A percentile compares a stretch with the other conserved stretches of the same genome.
Evolutionary conservation across 352 stramenopile species (phyloP).

Genomic region (Phytophthora colocasiae): DNA sequence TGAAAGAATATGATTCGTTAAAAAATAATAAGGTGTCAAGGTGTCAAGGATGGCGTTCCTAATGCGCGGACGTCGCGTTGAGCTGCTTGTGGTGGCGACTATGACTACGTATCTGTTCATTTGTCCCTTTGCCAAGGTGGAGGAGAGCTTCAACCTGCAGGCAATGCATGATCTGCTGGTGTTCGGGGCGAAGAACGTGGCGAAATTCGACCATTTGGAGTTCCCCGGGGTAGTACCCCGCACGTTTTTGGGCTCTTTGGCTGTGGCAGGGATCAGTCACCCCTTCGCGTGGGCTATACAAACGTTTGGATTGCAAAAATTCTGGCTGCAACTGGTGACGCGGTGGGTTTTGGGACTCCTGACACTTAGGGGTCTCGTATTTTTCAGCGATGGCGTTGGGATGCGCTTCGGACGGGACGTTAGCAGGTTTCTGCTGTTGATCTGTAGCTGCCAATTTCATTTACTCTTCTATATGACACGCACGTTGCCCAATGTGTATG

Average conservation of each 20-base stretch:
- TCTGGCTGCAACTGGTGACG: conserved; percentile 66
- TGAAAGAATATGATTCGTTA: background rate
- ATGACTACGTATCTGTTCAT: conserved; percentile 57
- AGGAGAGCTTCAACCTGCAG: conserved; percentile 99
- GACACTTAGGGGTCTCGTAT: conserved; percentile 58
- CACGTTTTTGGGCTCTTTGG: conserved; percentile 95
- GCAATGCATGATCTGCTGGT: conserved; percentile 97
- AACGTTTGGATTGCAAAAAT: conserved; percentile 41
- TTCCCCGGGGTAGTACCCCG: conserved; percentile 98
- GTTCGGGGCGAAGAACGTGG: conserved; percentile 54
- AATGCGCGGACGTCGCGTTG: conserved; percentile 38
- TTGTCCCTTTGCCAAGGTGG: conserved; percentile 91
- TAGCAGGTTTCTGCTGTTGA: conserved; percentile 82
- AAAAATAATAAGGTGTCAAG: background rate
- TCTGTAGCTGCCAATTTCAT: conserved; percentile 96
- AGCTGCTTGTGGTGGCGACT: conserved; percentile 48
- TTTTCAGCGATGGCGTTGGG: conserved; percentile 70
- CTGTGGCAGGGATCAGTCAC: conserved; percentile 52
- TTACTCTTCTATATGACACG: conserved; percentile 97
- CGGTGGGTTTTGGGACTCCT: conserved; percentile 70
- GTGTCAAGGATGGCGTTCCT: conserved; percentile 16
- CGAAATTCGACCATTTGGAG: conserved; percentile 95
- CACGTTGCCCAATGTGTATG: conserved; percentile 98
- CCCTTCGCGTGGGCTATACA: conserved; percentile 50
- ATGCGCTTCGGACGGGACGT: conserved; percentile 65